A percentile compares a stretch with the other conserved stretches of the same genome.
These are phyloP conservation scores for Xerocomus amazonicus DNA, from an alignment of 1,284 basidiomycete species.

Conservation along the genomic window DNA sequence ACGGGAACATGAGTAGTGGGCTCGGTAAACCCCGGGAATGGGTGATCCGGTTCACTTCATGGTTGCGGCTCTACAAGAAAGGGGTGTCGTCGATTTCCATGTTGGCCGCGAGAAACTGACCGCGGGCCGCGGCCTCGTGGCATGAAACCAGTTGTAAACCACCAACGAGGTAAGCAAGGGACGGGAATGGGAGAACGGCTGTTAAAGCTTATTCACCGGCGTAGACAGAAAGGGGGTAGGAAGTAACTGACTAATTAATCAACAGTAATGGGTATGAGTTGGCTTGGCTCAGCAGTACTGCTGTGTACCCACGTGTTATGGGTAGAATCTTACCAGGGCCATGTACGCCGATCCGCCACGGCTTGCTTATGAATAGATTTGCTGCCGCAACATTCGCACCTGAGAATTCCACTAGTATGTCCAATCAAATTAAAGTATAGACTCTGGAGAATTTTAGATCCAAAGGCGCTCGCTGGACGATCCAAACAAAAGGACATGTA, in stretches of 20 bases:
- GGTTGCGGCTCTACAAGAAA: constrained; percentile 1
- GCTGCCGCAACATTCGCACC: background rate
- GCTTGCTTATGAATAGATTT: background rate
- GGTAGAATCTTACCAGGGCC: background rate
- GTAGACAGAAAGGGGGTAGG: constrained; percentile 2
- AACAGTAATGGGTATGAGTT: constrained; percentile 1
- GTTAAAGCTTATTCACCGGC: constrained; percentile 18
- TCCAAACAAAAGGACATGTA: constrained; percentile 4
- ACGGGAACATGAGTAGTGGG: background rate
- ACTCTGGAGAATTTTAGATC: constrained; percentile 4
- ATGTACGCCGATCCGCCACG: background rate
- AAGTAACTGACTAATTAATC: constrained; percentile 1
- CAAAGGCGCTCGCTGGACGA: constrained; percentile 5
- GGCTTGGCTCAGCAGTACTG: background rate
- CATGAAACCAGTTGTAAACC: constrained; percentile 3
- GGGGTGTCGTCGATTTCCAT: background rate
- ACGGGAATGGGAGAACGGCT: constrained; percentile 7
- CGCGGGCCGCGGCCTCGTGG: constrained; percentile 24
- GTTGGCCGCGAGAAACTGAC: background rate
- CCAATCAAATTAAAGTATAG: constrained; percentile 13
- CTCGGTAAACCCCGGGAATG: background rate
- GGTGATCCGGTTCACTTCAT: background rate
- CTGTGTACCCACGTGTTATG: background rate
- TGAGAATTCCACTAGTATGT: constrained; percentile 3
- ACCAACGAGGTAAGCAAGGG: constrained; percentile 8